Percentiles rank a stretch among this genome's conserved stretches.
Conservation (phyloP, 2,329 filamentous ascomycete species). For the Fusarium sp. region DNA sequence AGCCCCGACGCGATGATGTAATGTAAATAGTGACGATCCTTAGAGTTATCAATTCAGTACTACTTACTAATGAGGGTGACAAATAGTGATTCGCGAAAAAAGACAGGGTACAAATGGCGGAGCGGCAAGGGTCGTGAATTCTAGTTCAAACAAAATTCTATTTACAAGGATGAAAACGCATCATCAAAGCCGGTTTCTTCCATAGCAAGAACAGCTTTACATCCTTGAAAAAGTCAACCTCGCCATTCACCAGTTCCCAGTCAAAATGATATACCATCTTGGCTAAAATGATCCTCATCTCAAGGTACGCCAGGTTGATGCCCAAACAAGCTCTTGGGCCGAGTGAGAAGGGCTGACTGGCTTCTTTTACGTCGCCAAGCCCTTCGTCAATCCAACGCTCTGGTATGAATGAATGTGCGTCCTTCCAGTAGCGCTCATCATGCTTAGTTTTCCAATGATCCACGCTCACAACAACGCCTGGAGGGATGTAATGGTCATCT, state of each 20-base stretch:
- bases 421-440: slow-evolving; percentile 18
- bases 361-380: background rate
- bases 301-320: slow-evolving; percentile 6
- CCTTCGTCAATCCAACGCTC: slow-evolving; percentile 14
- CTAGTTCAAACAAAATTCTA: too few relatives aligned
- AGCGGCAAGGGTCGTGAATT: too few relatives aligned
- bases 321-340: slow-evolving; percentile 14
- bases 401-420: slow-evolving; percentile 12
- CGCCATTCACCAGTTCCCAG: slow-evolving; percentile 16
- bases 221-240: slow-evolving; percentile 8
- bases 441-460: slow-evolving; percentile 8
- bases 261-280: slow-evolving; percentile 12
- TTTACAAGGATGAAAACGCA: slow-evolving; percentile 4
- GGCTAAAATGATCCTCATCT: slow-evolving; percentile 7
- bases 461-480: slow-evolving; percentile 22
- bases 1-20: too few relatives aligned
- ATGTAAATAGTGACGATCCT: too few relatives aligned
- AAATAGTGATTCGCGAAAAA: too few relatives aligned
- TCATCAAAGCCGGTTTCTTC: slow-evolving; percentile 3
- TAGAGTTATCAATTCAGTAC: too few relatives aligned
- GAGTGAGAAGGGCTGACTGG: slow-evolving; percentile 11
- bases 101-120: too few relatives aligned
- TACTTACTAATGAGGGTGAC: too few relatives aligned
- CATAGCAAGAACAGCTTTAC: slow-evolving; percentile 4
- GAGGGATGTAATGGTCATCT: slow-evolving; percentile 24